Evolutionary conservation across 495 filamentous ascomycete genomes (phyloP), one percentile per base, ranked within the genome.

Genomic region (Penicillium maclennaniae): DNA sequence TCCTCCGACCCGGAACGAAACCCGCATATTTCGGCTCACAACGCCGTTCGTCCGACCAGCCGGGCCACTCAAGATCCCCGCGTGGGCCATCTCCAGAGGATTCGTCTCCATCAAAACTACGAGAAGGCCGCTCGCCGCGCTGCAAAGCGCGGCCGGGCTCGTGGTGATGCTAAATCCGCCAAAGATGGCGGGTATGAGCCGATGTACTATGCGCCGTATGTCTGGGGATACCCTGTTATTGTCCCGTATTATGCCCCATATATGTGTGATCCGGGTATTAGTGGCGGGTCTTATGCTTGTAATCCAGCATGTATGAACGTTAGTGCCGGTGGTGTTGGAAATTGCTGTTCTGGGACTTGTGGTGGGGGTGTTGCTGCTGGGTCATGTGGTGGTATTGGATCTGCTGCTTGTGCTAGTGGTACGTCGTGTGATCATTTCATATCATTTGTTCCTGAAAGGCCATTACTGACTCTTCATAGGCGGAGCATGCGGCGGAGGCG

Each of bases 21-120:
- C 56, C 81, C 84, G 1, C 88, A 92, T 67, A 87, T 92, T 66
- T 85, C 81, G 7, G 73, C 85, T 0, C 88, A 92, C 74, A 88
- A 82, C 65, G 71, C 72, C 20, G 70, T 79, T 26, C 70, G 69
- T 7, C 57, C 67, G n/a, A 16, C 45, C 10, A 47, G 20, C 7
- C 19, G 51, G 23, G 55, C 60, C 19, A 43, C 45, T n/a, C 31
- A 49, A 45, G 47, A 57, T 20, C 20, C 46, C 12, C 17, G 26
- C 4, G 20, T 34, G 31, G 40, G 65, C 23, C 43, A 50, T 2
- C 37, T 62, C 12, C 54, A 67, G 6, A 20, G 60, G 1, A 65
- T 68, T 7, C 63, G 59, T 15, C 40, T 72, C 10, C 69, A 79
- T 26, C 77, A 62, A 21, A 79, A 79, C 25, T 89, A 90, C 67